These are phyloP conservation scores for Trifolium repens DNA, from an alignment of 306 rosid species.

Conservation along the genomic window DNA sequence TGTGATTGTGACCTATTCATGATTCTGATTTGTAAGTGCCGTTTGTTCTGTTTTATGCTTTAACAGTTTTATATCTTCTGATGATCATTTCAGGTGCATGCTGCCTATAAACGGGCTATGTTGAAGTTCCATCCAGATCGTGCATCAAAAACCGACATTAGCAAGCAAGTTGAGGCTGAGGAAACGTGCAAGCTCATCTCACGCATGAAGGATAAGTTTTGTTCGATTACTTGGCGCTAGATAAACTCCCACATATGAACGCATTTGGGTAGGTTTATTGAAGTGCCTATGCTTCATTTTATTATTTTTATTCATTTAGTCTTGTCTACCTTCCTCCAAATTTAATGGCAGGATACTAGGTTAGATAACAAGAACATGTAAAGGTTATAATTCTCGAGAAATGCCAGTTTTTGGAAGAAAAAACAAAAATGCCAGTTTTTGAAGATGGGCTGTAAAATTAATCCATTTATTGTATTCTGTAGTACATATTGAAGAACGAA, in stretches of 20 bases:
- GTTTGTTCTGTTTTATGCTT: neutral
- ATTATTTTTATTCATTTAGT: slow-evolving; percentile 20
- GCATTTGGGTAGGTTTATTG: slow-evolving; percentile 28
- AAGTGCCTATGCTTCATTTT: slow-evolving; percentile 14
- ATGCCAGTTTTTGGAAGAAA: slow-evolving; percentile 25
- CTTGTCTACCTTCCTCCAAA: slow-evolving; percentile 2
- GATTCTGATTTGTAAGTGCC: neutral
- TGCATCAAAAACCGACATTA: slow-evolving; percentile 73
- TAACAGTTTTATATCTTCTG: slow-evolving; percentile 17
- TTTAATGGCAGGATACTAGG: slow-evolving; percentile 32
- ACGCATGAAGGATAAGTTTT: slow-evolving; percentile 75
- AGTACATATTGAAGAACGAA: neutral
- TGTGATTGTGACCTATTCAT: slow-evolving; percentile 1
- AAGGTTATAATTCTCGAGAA: slow-evolving; percentile 21
- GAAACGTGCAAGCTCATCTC: slow-evolving; percentile 88
- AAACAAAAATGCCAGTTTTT: slow-evolving; percentile 29
- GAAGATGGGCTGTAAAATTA: slow-evolving; percentile 11
- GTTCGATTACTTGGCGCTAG: slow-evolving; percentile 47
- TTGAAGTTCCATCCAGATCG: slow-evolving; percentile 89
- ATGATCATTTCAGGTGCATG: slow-evolving; percentile 68
- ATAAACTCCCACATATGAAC: slow-evolving; percentile 39
- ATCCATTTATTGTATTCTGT: neutral
- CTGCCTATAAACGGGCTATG: slow-evolving; percentile 83
- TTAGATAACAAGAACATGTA: slow-evolving; percentile 36
- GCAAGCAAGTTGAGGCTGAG: slow-evolving; percentile 85